A percentile compares a stretch with the other conserved stretches of the same genome.
These are phyloP conservation scores for Rhododendron williamsianum DNA, from an alignment of 148 eudicot species.

Conservation along the genomic window DNA sequence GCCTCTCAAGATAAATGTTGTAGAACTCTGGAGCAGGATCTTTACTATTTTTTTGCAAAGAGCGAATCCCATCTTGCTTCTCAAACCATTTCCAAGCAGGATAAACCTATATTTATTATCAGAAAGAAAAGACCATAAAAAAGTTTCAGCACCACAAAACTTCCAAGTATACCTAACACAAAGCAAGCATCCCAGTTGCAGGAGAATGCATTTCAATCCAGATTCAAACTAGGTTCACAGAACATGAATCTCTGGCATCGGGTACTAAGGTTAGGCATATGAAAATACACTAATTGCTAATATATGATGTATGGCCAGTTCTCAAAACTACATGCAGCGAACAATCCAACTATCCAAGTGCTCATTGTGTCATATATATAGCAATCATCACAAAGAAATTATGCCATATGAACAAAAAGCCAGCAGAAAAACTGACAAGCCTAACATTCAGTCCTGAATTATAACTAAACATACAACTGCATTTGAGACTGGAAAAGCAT, in stretches of 20 bases:
- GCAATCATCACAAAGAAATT: background rate
- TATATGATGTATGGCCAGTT: background rate
- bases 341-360: conserved; percentile 4
- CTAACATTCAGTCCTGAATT: background rate
- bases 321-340: background rate
- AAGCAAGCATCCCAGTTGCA: background rate
- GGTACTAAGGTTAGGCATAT: background rate
- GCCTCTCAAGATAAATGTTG: conserved; percentile 96
- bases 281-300: background rate
- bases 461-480: background rate
- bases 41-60: conserved; percentile 80
- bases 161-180: background rate
- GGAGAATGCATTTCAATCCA: background rate
- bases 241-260: background rate
- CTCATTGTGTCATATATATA: background rate
- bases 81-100: conserved; percentile 99
- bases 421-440: background rate
- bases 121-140: background rate
- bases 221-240: background rate
- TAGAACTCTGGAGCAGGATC: conserved; percentile 96
- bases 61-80: conserved; percentile 94
- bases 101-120: conserved; percentile 58
- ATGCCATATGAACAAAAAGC: background rate
- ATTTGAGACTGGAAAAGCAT: background rate
- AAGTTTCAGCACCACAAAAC: conserved; percentile 4